Base-by-base conservation (phyloP, 208 protist genomes). In the Wallacemonas sp. region DNA sequence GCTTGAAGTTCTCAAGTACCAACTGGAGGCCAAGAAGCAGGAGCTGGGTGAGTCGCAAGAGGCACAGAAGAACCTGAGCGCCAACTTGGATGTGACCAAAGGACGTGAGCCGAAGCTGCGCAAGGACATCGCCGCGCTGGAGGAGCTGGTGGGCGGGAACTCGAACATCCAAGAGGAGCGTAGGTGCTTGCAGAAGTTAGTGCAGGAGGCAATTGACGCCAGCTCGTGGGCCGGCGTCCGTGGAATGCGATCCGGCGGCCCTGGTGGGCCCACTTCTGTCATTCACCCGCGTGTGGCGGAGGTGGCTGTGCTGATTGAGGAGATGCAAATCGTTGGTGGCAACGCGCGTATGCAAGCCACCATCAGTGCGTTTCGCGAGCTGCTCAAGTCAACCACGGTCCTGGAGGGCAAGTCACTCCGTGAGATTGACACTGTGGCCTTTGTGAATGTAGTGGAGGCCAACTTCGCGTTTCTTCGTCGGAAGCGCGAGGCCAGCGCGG, bases 271-370 rank as follows among this genome's bases (percentile, higher is more conserved):
- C 45, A 63, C 61, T 44, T 58, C 34, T 37, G 64, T 79, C 19
- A 74, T 93, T 22, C 87, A 93, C 66, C 80, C 84, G 26, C 87
- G 80, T 32, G 82, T 93, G 27, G 87, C 81, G 0, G 87, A 93
- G 74, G 69, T 81, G 39, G 73, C 74, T 10, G 45, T 89, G 36
- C 60, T 93, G 71, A 91, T 93, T 77, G 81, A 85, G 57, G 68
- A 82, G 46, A 88, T 89, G 87, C 69, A 77, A 10, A 52, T 93
- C 42, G 83, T 93, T 22, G 87, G 87, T 21, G 83, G 81, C 45
- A 93, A 85, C 67, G 87, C 87, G 27, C 87, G 87, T 22, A 79
- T 78, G 27, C 67, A 88, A 63, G 83, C 83, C 3, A 81, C 82
- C 48, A 79, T 93, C 50, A 68, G 70, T 12, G 80, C 87, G 24